Base-by-base conservation (phyloP, 371 early-diverging fungal species). In the Mucor irregularis region DNA sequence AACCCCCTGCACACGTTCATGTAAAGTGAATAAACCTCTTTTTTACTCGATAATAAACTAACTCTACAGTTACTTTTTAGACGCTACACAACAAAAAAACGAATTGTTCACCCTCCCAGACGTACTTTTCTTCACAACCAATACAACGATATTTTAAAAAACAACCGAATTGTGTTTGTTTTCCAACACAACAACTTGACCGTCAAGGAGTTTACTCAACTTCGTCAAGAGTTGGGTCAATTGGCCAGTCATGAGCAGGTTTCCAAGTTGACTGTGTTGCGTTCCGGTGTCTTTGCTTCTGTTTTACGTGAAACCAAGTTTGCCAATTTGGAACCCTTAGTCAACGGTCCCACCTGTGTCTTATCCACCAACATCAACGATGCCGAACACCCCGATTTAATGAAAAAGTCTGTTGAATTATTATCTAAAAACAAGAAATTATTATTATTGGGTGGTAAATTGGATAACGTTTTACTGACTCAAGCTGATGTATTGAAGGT, bases 101-200 rank as follows among this genome's bases (percentile, higher is more conserved):
- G n/a, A n/a, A n/a, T n/a, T 2, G 62, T 64, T 19, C 74, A 75
- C 29, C 76, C 76, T 50, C 79, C 80, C 19, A 64, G 74, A 35
- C 80, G 80, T 51, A 66, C 68, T 2, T 86, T 74, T 45, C 69
- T 83, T 22, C 72, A 80, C 53, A 66, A 82, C 37, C 63, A 77
- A 54, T 86, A 86, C 59, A 51, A 67, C 26, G 56, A 73, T 6
- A 61, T 82, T 30, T 49, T 86, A 28, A 56, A 72, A 24, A 61
- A 76, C 42, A 85, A 84, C 65, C 73, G 85, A 21, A 73, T 78
- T 54, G 58, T 85, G 49, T 73, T 87, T 54, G 71, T 87, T 48
- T 78, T 82, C 39, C 87, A 87, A 60, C 84, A 85, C 73, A 87
- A 85, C 77, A 87, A 87, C 57, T 69, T 87, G 66, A 78, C 79